These are phyloP conservation scores for Vanilla planifolia DNA, from an alignment of 106 monocot species.

Conservation along the genomic window DNA sequence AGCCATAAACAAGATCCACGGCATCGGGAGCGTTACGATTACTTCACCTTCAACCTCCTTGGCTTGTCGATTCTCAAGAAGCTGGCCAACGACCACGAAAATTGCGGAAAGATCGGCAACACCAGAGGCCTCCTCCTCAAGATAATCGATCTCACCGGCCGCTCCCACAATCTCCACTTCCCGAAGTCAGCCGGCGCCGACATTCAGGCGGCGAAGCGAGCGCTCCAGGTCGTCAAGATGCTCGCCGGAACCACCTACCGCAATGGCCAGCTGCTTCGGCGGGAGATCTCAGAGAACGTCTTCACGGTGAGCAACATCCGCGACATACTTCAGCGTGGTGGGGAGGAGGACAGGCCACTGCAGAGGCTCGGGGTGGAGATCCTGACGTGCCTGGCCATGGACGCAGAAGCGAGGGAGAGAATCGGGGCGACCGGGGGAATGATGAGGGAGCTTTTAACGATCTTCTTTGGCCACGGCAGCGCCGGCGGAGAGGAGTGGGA, in stretches of 20 bases:
- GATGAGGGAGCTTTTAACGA: constrained; percentile 25
- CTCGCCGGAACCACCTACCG: constrained; percentile 33
- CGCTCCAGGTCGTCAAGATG: constrained; percentile 47
- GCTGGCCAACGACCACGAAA: constrained; percentile 60
- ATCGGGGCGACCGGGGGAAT: constrained; percentile 52
- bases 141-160: constrained; percentile 59
- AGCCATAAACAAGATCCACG: no score
- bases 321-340: constrained; percentile 42
- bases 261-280: constrained; percentile 30
- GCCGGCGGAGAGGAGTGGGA: constrained; percentile 2
- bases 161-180: not conserved
- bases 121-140: constrained; percentile 59
- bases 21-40: constrained; percentile 12
- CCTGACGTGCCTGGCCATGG: constrained; percentile 54
- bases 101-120: constrained; percentile 74
- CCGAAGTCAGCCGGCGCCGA: constrained; percentile 7
- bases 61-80: constrained; percentile 75
- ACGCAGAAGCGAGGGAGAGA: constrained; percentile 40
- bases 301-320: constrained; percentile 63
- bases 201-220: constrained; percentile 32
- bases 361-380: constrained; percentile 60
- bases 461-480: constrained; percentile 13
- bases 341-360: constrained; percentile 20
- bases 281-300: constrained; percentile 57
- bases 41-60: constrained; percentile 32